Conservation (phyloP, 139 green algal genomes). For the Coelastrella sp. region DNA sequence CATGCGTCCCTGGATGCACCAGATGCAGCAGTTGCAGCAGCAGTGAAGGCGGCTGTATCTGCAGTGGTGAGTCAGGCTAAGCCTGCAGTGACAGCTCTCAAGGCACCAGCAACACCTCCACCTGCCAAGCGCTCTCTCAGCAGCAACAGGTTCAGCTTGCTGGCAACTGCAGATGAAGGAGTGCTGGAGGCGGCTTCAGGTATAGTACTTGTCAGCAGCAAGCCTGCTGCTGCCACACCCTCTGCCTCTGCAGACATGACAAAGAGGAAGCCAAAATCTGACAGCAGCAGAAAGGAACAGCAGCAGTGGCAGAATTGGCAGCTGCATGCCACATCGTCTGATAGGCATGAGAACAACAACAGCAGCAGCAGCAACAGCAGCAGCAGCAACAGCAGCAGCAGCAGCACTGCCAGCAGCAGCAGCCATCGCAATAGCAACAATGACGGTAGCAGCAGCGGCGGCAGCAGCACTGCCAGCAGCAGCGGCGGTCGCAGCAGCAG, state of each 20-base stretch:
- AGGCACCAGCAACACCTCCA: not conserved
- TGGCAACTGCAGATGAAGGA: no score
- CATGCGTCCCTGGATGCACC: not conserved
- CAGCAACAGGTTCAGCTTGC: no score
- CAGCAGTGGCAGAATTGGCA: not conserved
- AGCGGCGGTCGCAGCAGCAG: not conserved
- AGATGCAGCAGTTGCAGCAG: not conserved
- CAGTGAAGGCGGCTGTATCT: not conserved
- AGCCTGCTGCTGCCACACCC: no score
- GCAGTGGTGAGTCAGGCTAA: no score
- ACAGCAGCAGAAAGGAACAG: not conserved
- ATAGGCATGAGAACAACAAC: conserved; percentile 7
- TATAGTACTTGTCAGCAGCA: no score
- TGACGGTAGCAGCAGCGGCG: not conserved
- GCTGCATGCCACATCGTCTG: no score
- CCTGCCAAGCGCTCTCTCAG: no score
- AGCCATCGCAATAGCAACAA: not conserved
- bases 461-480: not conserved
- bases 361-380: conserved; percentile 14
- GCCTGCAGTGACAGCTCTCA: no score
- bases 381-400: not conserved
- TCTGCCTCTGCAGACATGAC: no score
- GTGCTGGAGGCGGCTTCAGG: no score
- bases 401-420: not conserved
- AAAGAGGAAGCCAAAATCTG: no score